Conservation (phyloP, 495 filamentous ascomycete species). For the Hyaloscypha hepaticicola region DNA sequence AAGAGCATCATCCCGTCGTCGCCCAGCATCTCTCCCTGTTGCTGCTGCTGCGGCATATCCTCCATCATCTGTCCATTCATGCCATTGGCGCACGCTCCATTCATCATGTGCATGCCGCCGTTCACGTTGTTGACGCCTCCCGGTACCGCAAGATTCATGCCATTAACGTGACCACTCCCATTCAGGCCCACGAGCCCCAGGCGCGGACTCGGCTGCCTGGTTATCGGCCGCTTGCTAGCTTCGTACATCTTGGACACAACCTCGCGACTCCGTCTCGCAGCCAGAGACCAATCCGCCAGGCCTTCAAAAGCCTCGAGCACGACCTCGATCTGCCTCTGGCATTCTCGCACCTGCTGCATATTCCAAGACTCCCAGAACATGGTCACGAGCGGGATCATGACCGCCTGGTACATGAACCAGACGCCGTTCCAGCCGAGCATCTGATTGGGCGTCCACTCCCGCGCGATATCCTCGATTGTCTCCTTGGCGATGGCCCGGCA, state of each 20-base stretch:
- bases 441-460: conserved; percentile 67
- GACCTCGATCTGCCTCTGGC: conserved; percentile 57
- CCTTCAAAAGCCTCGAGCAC: conserved; percentile 67
- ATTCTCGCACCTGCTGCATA: conserved; percentile 39
- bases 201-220: conserved; percentile 23
- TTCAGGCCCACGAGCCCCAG: conserved; percentile 14
- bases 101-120: conserved; percentile 39
- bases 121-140: conserved; percentile 3
- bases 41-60: conserved; percentile 18
- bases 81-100: conserved; percentile 33
- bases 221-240: conserved; percentile 41
- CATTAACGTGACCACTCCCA: conserved; percentile 13
- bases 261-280: conserved; percentile 66
- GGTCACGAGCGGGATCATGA: conserved; percentile 72
- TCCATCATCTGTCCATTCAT: conserved; percentile 33
- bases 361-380: conserved; percentile 64
- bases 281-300: conserved; percentile 68
- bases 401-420: conserved; percentile 80
- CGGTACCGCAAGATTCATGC: conserved; percentile 13
- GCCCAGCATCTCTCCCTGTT: conserved; percentile 42
- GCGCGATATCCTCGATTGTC: conserved; percentile 69
- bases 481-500: conserved; percentile 68
- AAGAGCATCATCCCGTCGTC: conserved; percentile 53
- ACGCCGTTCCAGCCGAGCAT: conserved; percentile 81
- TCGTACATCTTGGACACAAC: conserved; percentile 70